phyloP scores from a whole-genome alignment of 768 basidiomycete genomes.

The Mycena amicta region DNA sequence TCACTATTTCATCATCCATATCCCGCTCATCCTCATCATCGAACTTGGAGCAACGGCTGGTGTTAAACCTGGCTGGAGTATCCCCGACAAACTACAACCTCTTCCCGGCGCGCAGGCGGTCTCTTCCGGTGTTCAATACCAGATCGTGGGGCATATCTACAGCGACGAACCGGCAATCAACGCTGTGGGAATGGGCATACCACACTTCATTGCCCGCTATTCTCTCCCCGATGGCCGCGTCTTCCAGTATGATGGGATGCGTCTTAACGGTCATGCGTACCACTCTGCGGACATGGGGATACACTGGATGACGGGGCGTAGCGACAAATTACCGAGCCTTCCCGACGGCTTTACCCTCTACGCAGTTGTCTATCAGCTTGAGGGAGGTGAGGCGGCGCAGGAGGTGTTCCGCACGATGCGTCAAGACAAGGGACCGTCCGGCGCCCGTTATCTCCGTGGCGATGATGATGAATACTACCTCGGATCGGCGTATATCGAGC shows the following conservation, averaged over 20 bases:
- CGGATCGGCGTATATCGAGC: no score
- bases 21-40: constrained; percentile 5
- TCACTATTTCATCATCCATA: constrained; percentile 7
- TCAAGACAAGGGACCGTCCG: background rate
- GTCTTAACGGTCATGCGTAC: background rate
- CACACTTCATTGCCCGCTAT: constrained; percentile 18
- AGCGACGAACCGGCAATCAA: constrained; percentile 2
- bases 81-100: constrained; percentile 6
- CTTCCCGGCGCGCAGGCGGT: background rate
- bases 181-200: background rate
- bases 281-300: background rate
- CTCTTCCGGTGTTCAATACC: constrained; percentile 2
- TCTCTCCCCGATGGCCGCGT: constrained; percentile 7
- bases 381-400: constrained; percentile 5
- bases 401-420: background rate
- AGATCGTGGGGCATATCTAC: constrained; percentile 7
- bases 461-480: no score
- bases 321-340: background rate
- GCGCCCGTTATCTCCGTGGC: no score
- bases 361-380: constrained; percentile 7
- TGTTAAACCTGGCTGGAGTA: constrained; percentile 1
- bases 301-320: constrained; percentile 1
- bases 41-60: constrained; percentile 6
- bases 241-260: constrained; percentile 15
- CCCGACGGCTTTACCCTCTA: background rate